A percentile compares a stretch with the other conserved stretches of the same genome.
These are phyloP conservation scores for Sugiyamaella sp. DNA, from an alignment of 1,139 yeast genomes.

Conservation along the genomic window DNA sequence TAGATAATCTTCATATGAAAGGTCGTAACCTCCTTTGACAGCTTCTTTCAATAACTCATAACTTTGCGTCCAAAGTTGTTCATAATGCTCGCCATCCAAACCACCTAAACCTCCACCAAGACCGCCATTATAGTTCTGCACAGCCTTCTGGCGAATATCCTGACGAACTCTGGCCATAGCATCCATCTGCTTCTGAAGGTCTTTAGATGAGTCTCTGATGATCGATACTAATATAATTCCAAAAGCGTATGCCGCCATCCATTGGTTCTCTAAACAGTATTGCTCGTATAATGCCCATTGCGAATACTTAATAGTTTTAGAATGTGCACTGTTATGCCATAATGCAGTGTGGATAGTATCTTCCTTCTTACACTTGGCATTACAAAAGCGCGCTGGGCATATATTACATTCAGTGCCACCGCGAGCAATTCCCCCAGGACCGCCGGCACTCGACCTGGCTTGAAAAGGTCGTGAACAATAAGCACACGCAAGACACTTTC, in stretches of 20 bases:
- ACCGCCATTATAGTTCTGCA: conserved; percentile 59
- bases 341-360: conserved; percentile 58
- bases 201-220: conserved; percentile 51
- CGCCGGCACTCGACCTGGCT: conserved; percentile 33
- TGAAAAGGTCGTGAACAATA: conserved; percentile 71
- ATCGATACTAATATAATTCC: conserved; percentile 59
- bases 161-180: conserved; percentile 76
- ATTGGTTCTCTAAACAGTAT: conserved; percentile 64
- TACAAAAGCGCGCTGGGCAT: conserved; percentile 38
- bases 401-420: conserved; percentile 30
- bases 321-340: conserved; percentile 52
- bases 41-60: conserved; percentile 53
- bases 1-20: conserved; percentile 60
- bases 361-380: conserved; percentile 45
- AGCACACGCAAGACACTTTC: conserved; percentile 73
- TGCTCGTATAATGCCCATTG: conserved; percentile 61
- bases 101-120: conserved; percentile 51
- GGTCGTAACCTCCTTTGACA: conserved; percentile 35
- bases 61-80: conserved; percentile 63
- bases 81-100: conserved; percentile 59
- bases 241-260: conserved; percentile 71
- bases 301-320: conserved; percentile 47
- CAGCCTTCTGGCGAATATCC: conserved; percentile 61
- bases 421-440: conserved; percentile 26
- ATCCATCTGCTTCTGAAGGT: conserved; percentile 49